phyloP scores from a whole-genome alignment of 768 basidiomycete genomes.

The Boletus eberwhitei region DNA sequence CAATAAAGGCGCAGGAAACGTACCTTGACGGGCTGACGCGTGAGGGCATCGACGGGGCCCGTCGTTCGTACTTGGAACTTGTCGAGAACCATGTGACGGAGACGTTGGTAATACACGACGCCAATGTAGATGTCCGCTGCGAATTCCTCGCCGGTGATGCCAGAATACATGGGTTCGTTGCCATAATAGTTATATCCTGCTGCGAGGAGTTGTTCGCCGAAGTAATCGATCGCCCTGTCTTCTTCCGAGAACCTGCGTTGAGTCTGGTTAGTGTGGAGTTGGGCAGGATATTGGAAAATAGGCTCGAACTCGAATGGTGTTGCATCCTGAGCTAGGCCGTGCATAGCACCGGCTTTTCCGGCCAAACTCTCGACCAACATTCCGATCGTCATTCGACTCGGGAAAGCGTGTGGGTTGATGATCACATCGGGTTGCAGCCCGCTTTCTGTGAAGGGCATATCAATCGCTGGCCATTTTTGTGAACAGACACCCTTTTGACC shows the following conservation, averaged over 20 bases:
- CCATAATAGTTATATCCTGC: constrained; percentile 99
- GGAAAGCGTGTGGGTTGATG: constrained; percentile 99
- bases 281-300: not conserved
- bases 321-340: constrained; percentile 96
- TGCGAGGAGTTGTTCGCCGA: constrained; percentile 89
- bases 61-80: constrained; percentile 99
- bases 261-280: constrained; percentile 8
- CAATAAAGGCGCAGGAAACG: constrained; percentile 18
- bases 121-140: constrained; percentile 98
- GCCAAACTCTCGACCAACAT: constrained; percentile 99
- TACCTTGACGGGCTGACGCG: constrained; percentile 96
- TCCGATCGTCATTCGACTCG: constrained; percentile 99
- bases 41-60: constrained; percentile 93
- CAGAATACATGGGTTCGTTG: constrained; percentile 99
- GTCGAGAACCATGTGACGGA: constrained; percentile 99
- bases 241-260: constrained; percentile 81
- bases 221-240: constrained; percentile 97
- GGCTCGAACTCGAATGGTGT: constrained; percentile 89
- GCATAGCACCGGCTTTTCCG: constrained; percentile 98
- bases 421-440: constrained; percentile 99
- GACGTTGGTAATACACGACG: constrained; percentile 96
- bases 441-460: constrained; percentile 99
- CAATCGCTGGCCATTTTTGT: constrained; percentile 96
- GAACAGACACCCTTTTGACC: constrained; percentile 99
- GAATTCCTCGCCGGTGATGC: constrained; percentile 98